phyloP scores from a whole-genome alignment of 495 filamentous ascomycete species.

The Neurospora sp. region DNA sequence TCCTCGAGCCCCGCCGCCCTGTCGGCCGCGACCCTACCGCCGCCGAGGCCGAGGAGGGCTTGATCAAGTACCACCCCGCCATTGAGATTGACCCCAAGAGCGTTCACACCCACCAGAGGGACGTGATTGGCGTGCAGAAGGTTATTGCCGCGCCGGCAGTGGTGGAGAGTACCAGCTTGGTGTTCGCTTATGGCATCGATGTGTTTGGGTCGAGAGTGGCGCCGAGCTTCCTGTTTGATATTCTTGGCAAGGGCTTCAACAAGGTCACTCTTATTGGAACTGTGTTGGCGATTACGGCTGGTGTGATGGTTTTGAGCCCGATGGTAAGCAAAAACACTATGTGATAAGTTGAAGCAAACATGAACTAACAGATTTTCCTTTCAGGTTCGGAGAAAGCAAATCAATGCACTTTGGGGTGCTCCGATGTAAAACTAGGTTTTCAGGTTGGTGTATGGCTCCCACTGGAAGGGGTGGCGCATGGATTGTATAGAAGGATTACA shows the following conservation, averaged over 20 bases:
- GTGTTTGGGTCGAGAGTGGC: slow-evolving; percentile 77
- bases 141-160: slow-evolving; percentile 64
- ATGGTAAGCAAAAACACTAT: slow-evolving; percentile 52
- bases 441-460: neutral
- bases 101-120: slow-evolving; percentile 71
- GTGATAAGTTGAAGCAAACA: neutral
- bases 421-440: neutral
- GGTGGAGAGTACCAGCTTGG: slow-evolving; percentile 87
- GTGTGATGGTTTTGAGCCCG: slow-evolving; percentile 68
- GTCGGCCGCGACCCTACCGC: slow-evolving; percentile 74
- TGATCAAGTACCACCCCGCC: slow-evolving; percentile 62
- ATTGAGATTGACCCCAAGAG: slow-evolving; percentile 80
- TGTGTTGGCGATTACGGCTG: slow-evolving; percentile 63
- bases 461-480: neutral
- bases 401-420: slow-evolving; percentile 26
- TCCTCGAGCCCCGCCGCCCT: slow-evolving; percentile 82
- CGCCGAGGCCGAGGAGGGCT: slow-evolving; percentile 72
- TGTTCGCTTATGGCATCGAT: slow-evolving; percentile 84
- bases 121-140: slow-evolving; percentile 63
- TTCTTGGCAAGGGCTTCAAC: slow-evolving; percentile 86
- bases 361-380: neutral
- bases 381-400: slow-evolving; percentile 32
- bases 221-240: slow-evolving; percentile 81
- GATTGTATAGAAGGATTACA: neutral
- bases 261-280: slow-evolving; percentile 78